Conservation (phyloP, 2,329 filamentous ascomycete genomes). For the Pseudogymnoascus sp. region DNA sequence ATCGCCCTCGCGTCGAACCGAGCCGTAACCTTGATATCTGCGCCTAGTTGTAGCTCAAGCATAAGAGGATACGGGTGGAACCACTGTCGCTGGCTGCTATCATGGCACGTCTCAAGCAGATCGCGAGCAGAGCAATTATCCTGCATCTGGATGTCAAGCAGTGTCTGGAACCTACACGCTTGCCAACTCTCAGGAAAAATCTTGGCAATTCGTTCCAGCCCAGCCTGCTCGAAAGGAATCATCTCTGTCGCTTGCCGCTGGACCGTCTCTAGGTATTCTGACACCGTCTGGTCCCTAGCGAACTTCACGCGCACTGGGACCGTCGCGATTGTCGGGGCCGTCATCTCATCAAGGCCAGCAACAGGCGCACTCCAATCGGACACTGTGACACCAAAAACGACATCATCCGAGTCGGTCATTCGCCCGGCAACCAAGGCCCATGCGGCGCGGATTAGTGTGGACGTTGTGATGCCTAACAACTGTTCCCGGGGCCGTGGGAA, state of each 20-base stretch:
- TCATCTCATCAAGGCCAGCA: conserved; percentile 33
- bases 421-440: conserved; percentile 34
- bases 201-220: conserved; percentile 35
- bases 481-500: too few relatives aligned
- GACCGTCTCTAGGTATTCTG: conserved; percentile 35
- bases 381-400: conserved; percentile 36
- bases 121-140: too few relatives aligned
- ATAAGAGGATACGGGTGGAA: too few relatives aligned
- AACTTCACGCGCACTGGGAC: conserved; percentile 33
- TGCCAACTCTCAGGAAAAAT: conserved; percentile 32
- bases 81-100: too few relatives aligned
- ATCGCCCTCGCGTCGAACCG: too few relatives aligned
- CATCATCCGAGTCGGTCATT: conserved; percentile 31
- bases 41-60: too few relatives aligned
- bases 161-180: conserved; percentile 34
- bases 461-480: neutral
- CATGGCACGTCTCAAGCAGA: too few relatives aligned
- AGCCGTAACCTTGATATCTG: too few relatives aligned
- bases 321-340: conserved; percentile 37
- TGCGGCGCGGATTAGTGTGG: conserved; percentile 35
- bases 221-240: conserved; percentile 44
- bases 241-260: conserved; percentile 40
- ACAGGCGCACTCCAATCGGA: conserved; percentile 34
- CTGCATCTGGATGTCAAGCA: conserved; percentile 31
- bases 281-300: conserved; percentile 25